phyloP scores from a whole-genome alignment of 1,284 basidiomycete species.

The Entoloma clypeatum region DNA sequence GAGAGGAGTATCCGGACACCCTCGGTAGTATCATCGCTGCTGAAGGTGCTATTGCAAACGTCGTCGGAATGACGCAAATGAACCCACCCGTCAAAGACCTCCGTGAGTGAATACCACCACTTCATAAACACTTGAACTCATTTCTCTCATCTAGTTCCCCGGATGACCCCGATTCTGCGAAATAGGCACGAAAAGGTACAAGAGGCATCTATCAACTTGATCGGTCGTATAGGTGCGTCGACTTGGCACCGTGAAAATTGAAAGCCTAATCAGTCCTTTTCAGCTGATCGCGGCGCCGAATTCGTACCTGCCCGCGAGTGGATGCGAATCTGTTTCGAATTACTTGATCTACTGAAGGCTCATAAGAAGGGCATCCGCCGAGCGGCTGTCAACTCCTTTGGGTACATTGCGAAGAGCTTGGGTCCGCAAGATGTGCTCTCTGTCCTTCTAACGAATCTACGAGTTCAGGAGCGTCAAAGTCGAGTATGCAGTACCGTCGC shows the following conservation, averaged over 20 bases:
- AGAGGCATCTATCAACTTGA: slow-evolving; percentile 98
- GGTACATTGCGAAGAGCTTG: slow-evolving; percentile 98
- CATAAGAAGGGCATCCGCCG: slow-evolving; percentile 99
- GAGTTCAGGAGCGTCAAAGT: slow-evolving; percentile 98
- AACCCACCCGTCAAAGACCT: slow-evolving; percentile 99
- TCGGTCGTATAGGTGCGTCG: slow-evolving; percentile 87
- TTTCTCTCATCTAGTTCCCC: slow-evolving; percentile 64
- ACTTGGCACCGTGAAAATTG: neutral
- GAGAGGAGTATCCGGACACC: slow-evolving; percentile 99
- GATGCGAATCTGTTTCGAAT: slow-evolving; percentile 99
- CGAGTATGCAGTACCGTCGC: slow-evolving; percentile 99
- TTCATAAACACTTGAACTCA: slow-evolving; percentile 15
- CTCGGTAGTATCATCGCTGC: slow-evolving; percentile 98
- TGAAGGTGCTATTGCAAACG: slow-evolving; percentile 97
- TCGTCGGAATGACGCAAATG: slow-evolving; percentile 99
- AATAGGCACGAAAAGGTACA: slow-evolving; percentile 99
- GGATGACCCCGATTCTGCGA: slow-evolving; percentile 98
- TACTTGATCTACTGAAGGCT: slow-evolving; percentile 95
- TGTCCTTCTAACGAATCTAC: slow-evolving; percentile 93
- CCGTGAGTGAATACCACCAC: slow-evolving; percentile 48
- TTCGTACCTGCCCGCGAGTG: slow-evolving; percentile 98
- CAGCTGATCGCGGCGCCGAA: slow-evolving; percentile 97
- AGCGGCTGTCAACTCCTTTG: slow-evolving; percentile 98
- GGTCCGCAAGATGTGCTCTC: slow-evolving; percentile 98
- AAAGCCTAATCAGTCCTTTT: slow-evolving; percentile 8